A percentile compares a stretch with the other conserved stretches of the same genome.
Conservation (phyloP, 2,329 filamentous ascomycete genomes). For the Botrytis paeoniae region DNA sequence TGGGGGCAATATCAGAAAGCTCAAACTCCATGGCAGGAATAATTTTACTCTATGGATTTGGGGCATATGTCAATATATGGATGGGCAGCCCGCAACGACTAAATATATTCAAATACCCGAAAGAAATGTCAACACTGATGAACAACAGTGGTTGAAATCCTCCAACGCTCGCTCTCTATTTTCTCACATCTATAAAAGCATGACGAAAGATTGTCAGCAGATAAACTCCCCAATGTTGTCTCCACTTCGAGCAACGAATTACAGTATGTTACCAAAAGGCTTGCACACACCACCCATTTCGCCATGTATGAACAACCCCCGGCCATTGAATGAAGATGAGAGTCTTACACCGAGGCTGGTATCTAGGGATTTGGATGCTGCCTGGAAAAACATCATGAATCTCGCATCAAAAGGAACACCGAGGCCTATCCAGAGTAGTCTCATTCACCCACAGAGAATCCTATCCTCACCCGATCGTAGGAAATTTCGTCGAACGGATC, state of each 20-base stretch:
- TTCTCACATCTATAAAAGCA: conserved; percentile 1
- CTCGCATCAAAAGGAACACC: background rate
- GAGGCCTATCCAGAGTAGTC: background rate
- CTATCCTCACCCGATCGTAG: background rate
- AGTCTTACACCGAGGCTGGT: background rate
- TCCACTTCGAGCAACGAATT: background rate
- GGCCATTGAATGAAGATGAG: background rate
- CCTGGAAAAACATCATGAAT: background rate
- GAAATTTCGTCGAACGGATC: background rate
- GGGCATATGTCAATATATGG: conserved; percentile 28
- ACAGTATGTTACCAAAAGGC: background rate
- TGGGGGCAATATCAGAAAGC: conserved; percentile 23
- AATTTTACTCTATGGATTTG: conserved; percentile 24
- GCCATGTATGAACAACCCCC: background rate
- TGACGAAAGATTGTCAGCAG: background rate
- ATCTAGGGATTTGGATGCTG: background rate
- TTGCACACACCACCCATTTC: background rate
- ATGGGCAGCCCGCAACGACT: conserved; percentile 21
- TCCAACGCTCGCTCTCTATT: background rate
- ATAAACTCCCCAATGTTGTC: background rate
- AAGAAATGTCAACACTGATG: conserved; percentile 5
- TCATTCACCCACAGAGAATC: background rate
- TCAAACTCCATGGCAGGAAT: conserved; percentile 23
- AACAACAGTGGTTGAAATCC: background rate
- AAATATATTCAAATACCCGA: conserved; percentile 23